These are phyloP conservation scores for Carallia pectinifolia DNA, from an alignment of 345 rosid genomes.

Conservation along the genomic window DNA sequence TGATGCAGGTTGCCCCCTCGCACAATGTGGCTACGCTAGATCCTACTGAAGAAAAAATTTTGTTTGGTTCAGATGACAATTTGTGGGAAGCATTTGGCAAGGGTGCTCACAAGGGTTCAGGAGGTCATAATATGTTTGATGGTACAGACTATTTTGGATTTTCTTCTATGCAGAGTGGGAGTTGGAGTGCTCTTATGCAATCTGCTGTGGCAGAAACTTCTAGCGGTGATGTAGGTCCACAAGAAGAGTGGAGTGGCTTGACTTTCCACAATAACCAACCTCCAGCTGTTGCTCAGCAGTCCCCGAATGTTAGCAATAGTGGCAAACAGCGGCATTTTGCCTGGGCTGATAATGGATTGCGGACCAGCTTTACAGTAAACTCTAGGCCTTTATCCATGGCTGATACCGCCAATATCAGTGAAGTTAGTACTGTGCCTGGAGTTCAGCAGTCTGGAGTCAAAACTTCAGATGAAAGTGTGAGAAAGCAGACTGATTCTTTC, in stretches of 20 bases:
- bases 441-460: constrained; percentile 35
- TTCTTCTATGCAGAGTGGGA: constrained; percentile 85
- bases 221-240: constrained; percentile 44
- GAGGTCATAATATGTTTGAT: constrained; percentile 45
- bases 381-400: constrained; percentile 29
- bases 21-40: constrained; percentile 70
- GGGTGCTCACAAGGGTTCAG: constrained; percentile 41
- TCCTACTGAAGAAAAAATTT: constrained; percentile 85
- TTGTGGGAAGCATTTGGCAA: constrained; percentile 79
- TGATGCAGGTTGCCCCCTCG: constrained; percentile 31
- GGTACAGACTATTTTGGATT: constrained; percentile 42
- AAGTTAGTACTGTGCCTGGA: constrained; percentile 22
- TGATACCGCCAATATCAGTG: constrained; percentile 24
- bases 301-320: constrained; percentile 26
- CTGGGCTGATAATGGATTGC: constrained; percentile 40
- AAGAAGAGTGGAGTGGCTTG: constrained; percentile 61
- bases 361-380: constrained; percentile 19
- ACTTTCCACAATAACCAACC: constrained; percentile 33
- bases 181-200: constrained; percentile 99
- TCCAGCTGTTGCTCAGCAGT: constrained; percentile 27
- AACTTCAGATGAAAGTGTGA: constrained; percentile 39
- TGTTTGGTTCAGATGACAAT: constrained; percentile 86
- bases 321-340: constrained; percentile 32
- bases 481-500: constrained; percentile 43
- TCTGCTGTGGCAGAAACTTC: constrained; percentile 96